Percentiles rank a stretch among this genome's conserved stretches.
phyloP scores from a whole-genome alignment of 2,329 filamentous ascomycete species.

The Curvularia eragrostidis region DNA sequence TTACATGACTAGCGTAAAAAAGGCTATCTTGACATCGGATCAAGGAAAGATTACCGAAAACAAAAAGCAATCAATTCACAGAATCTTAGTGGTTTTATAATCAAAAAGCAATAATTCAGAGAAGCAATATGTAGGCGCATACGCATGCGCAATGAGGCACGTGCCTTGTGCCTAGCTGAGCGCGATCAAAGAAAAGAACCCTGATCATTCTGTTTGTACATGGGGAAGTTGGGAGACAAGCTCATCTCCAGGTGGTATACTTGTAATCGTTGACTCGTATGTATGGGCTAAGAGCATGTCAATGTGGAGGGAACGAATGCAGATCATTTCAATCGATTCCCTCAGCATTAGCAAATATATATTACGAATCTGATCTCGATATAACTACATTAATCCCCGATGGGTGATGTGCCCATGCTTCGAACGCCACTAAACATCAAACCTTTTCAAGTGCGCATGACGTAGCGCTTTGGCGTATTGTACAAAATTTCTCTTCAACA shows the following conservation, averaged over 20 bases:
- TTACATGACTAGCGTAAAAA: not conserved
- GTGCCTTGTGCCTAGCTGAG: no score
- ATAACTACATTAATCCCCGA: not conserved
- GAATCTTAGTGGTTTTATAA: no score
- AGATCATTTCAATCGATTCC: not conserved
- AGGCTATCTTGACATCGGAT: not conserved
- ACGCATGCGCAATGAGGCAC: no score
- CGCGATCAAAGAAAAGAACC: no score
- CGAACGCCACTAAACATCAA: not conserved
- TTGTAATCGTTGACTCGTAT: not conserved
- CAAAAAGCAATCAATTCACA: no score
- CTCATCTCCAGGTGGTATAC: no score
- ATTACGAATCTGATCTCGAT: not conserved
- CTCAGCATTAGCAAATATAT: not conserved
- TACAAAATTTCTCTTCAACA: not conserved
- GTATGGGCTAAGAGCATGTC: not conserved
- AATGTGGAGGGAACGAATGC: not conserved
- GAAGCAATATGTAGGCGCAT: no score
- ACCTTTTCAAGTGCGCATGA: not conserved
- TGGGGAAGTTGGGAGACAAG: no score
- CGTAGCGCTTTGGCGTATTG: not conserved
- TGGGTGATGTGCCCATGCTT: not conserved
- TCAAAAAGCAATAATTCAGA: no score
- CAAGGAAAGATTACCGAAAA: not conserved
- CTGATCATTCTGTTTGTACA: not conserved